Evolutionary conservation across 2,329 filamentous ascomycete species (phyloP), one percentile per base, ranked within the genome.

Genomic region (Colletotrichum sp.): DNA sequence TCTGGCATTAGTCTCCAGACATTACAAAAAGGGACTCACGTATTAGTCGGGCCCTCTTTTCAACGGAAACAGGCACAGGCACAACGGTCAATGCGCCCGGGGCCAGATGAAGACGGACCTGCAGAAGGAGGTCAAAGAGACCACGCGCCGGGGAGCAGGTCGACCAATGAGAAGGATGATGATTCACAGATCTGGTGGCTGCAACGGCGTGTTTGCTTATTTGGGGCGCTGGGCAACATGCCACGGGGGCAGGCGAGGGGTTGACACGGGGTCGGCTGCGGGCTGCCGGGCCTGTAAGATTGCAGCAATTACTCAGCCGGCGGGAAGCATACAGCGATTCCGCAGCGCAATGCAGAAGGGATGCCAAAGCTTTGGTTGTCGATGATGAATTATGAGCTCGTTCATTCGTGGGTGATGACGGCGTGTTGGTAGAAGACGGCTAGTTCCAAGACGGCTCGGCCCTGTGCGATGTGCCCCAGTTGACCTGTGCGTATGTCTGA

Each of bases 271-370:
- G 66, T 70, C 69, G 70, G 67, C 39, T 73, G 66, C 39, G 39
- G 76, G 63, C 24, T 60, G 32, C 66, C 63, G 74, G 62, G 63
- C 80, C 80, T 81, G 69, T 81, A 71, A 81, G 79, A 78, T 67
- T 52, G 75, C 76, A 76, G 78, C 69, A 79, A 81, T 81, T 81
- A 81, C 79, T 79, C 79, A 81, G 80, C 80, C 32, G 49, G 21
- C 36, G 64, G 24, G n/a, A 39, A 65, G 57, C 64, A 66, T 72
- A 39, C 36, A 75, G 49, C 8, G 26, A 72, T 64, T 72, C 59
- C 65, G 44, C 68, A 77, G 39, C 57, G 72, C 39, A n/a, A 57
- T 68, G 72, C 72, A 71, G 72, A 65, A 65, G 21, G 49, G 69
- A 30, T 44, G 49, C 49, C 64, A 65, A 73, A 76, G 72, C 68